Conservation (phyloP, 2,329 filamentous ascomycete genomes). For the Alternaria longipes region DNA sequence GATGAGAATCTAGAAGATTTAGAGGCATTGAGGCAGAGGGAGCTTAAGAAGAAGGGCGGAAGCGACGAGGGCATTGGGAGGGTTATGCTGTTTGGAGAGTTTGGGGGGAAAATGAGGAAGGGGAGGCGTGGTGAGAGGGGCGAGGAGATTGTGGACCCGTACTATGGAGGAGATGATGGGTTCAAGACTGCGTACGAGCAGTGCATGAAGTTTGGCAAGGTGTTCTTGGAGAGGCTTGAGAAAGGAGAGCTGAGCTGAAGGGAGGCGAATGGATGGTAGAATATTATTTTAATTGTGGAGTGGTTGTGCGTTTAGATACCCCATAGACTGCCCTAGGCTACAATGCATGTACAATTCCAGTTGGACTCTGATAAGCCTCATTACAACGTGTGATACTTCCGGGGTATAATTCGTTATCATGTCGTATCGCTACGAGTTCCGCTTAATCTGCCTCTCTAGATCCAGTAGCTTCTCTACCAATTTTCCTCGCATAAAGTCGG, state of each 20-base stretch:
- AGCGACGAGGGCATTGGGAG: constrained; percentile 55
- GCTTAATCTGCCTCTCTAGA: constrained; percentile 33
- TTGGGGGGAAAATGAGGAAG: constrained; percentile 63
- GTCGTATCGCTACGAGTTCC: constrained; percentile 12
- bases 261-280: not conserved
- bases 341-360: constrained; percentile 2
- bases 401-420: constrained; percentile 3
- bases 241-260: constrained; percentile 41
- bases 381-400: not conserved
- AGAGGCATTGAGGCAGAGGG: constrained; percentile 64
- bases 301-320: constrained; percentile 31
- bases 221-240: constrained; percentile 73
- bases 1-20: constrained; percentile 79
- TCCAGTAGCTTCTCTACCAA: constrained; percentile 29
- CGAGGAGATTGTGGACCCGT: constrained; percentile 72
- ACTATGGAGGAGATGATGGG: constrained; percentile 68
- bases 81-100: constrained; percentile 87
- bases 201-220: constrained; percentile 76
- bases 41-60: constrained; percentile 54
- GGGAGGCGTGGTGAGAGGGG: constrained; percentile 8
- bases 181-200: constrained; percentile 76
- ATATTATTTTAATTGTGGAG: not conserved
- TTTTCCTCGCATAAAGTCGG: constrained; percentile 35
- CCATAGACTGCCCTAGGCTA: constrained; percentile 19
- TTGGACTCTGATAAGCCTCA: not conserved